Conservation (phyloP, 192 early-diverging fungal genomes). For the Podila epicladia region DNA sequence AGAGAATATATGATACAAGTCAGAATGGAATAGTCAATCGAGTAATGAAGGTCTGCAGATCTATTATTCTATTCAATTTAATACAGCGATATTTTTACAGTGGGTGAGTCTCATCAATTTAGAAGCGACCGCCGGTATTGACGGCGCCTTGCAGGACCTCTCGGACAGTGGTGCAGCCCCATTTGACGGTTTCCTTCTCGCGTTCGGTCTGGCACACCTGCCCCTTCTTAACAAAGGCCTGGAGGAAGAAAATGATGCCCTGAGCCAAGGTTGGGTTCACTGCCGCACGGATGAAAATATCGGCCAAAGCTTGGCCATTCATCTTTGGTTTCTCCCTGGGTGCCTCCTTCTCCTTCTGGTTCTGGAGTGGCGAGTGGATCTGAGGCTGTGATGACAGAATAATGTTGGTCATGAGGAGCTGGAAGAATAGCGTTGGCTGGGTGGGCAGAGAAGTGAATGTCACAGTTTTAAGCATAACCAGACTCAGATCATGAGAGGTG, state of each 20-base stretch:
- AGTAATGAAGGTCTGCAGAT: no score
- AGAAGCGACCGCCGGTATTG: constrained; percentile 49
- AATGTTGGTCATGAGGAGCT: constrained; percentile 76
- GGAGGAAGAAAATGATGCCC: constrained; percentile 86
- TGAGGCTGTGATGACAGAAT: constrained; percentile 68
- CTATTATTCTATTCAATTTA: no score
- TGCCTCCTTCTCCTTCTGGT: constrained; percentile 22
- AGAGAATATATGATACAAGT: no score
- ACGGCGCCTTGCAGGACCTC: constrained; percentile 60
- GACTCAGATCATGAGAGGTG: constrained; percentile 70
- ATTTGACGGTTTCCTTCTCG: constrained; percentile 72
- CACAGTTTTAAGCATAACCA: constrained; percentile 81
- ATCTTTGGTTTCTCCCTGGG: constrained; percentile 38
- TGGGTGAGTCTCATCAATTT: background rate
- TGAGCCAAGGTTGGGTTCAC: constrained; percentile 77
- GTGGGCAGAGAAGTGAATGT: constrained; percentile 75
- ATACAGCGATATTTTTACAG: background rate
- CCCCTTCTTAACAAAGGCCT: constrained; percentile 73
- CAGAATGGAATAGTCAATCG: no score
- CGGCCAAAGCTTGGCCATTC: constrained; percentile 61
- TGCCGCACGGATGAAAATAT: constrained; percentile 66
- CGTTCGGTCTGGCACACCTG: constrained; percentile 68
- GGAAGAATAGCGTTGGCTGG: constrained; percentile 73
- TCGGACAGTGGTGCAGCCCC: constrained; percentile 73
- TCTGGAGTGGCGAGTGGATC: constrained; percentile 41